Evolutionary conservation across 306 rosid genomes (phyloP).

Genomic region (Cucurbita ficifolia): DNA sequence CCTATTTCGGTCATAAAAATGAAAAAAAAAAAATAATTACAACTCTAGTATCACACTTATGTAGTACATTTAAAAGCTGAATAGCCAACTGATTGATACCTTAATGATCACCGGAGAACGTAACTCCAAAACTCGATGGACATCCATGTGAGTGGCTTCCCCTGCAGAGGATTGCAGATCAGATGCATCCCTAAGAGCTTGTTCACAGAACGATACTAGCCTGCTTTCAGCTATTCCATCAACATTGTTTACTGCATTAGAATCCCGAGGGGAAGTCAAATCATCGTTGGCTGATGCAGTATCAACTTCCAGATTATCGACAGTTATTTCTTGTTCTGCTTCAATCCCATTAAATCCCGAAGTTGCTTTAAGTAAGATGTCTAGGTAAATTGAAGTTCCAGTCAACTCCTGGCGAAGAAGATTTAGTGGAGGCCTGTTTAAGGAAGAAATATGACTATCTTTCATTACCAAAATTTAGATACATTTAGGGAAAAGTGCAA

Average conservation of each 20-base stretch:
- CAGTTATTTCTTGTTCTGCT: conserved; percentile 19
- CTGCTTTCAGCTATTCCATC: conserved; percentile 81
- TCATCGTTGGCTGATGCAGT: conserved; percentile 15
- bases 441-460: conserved; percentile 15
- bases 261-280: conserved; percentile 19
- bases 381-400: conserved; percentile 75
- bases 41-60: background rate
- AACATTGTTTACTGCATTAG: conserved; percentile 46
- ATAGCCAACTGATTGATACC: conserved; percentile 27
- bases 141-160: conserved; percentile 68
- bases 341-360: conserved; percentile 28
- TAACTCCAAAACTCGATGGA: conserved; percentile 76
- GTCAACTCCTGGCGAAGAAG: conserved; percentile 90
- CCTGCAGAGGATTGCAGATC: conserved; percentile 76
- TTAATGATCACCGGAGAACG: conserved; percentile 86
- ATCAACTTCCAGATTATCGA: conserved; percentile 20
- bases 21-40: background rate
- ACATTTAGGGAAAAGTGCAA: background rate
- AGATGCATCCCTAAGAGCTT: conserved; percentile 90
- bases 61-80: background rate
- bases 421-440: conserved; percentile 88
- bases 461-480: background rate
- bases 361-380: conserved; percentile 74
- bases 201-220: conserved; percentile 79
- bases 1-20: background rate